Base-by-base conservation (phyloP, 2,329 filamentous ascomycete genomes). In the Diaporthe sp. region DNA sequence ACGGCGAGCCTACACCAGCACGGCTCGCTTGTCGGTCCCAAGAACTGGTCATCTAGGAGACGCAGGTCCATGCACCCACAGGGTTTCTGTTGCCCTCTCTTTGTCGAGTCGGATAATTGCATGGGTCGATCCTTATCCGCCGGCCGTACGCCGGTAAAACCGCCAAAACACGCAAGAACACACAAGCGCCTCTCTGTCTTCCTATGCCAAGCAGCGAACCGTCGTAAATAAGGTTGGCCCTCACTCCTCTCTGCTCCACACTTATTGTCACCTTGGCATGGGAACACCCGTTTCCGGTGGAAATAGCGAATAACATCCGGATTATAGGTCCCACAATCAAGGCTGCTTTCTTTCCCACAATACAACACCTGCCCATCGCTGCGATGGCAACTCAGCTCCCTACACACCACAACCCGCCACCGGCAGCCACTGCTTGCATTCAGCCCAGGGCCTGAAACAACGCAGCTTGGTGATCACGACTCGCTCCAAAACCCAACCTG, bases 201-300 rank as follows among this genome's bases (percentile, higher is more conserved):
- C 13, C 15, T 7, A n/a, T n/a, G n/a, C n/a, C n/a, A n/a, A n/a
- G n/a, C n/a, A n/a, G n/a, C n/a, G n/a, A n/a, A n/a, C n/a, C n/a
- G n/a, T n/a, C n/a, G 61, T 4, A 25, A 30, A 35, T 37, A 66
- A 66, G 44, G 61, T 66, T 66, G 27, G 3, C 44, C 42, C 42
- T 4, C 19, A 22, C 12, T 32, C 61, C 42, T 44, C 27, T 0
- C 22, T 2, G 27, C 27, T 25, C 61, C 61, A 37, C 61, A 50
- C 12, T 13, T 17, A 22, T 3, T 51, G 61, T 25, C 42, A 66
- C 61, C 61, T 66, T 66, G 42, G 30, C 61, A 51, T 66, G 61
- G 61, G 42, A 66, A n/a, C 61, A 47, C 44, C 61, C 61, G 61
- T 51, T 35, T 47, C 61, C 42, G 30, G 30, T 19, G 61, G 22